Percentiles rank a stretch among this genome's conserved stretches.
These are phyloP conservation scores for Aspergillus texensis DNA, from an alignment of 2,329 filamentous ascomycete species.

Conservation along the genomic window DNA sequence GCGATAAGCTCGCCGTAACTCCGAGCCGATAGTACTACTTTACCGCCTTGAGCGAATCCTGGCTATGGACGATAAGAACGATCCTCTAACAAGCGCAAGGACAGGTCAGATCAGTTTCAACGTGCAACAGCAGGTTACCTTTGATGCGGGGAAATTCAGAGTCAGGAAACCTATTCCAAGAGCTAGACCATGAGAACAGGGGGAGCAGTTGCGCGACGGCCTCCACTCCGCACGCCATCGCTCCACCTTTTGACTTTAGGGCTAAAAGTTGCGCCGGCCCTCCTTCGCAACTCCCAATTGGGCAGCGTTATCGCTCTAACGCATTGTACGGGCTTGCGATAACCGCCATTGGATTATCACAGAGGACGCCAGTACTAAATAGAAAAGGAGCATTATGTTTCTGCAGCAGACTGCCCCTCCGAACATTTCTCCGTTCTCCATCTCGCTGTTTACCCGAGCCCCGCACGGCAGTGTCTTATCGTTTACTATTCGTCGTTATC, in stretches of 20 bases:
- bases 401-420: constrained; percentile 13
- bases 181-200: constrained; percentile 5
- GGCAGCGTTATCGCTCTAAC: background rate
- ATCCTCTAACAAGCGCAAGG: background rate
- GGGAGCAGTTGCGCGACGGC: constrained; percentile 19
- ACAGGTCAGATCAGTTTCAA: background rate
- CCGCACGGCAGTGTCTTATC: background rate
- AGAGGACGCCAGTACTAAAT: background rate
- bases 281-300: background rate
- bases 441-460: background rate
- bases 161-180: background rate
- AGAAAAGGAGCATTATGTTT: background rate
- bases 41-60: background rate
- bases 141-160: background rate
- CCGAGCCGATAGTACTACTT: background rate
- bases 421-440: constrained; percentile 23
- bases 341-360: background rate
- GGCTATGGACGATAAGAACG: background rate
- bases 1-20: background rate
- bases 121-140: background rate
- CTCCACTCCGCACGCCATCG: constrained; percentile 25
- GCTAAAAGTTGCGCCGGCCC: background rate
- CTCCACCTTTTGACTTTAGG: background rate
- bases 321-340: too few relatives aligned
- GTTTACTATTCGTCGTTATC: background rate